Evolutionary conservation across 2,329 filamentous ascomycete genomes (phyloP), one percentile per base, ranked within the genome.

Genomic region (Talaromyces sp.): DNA sequence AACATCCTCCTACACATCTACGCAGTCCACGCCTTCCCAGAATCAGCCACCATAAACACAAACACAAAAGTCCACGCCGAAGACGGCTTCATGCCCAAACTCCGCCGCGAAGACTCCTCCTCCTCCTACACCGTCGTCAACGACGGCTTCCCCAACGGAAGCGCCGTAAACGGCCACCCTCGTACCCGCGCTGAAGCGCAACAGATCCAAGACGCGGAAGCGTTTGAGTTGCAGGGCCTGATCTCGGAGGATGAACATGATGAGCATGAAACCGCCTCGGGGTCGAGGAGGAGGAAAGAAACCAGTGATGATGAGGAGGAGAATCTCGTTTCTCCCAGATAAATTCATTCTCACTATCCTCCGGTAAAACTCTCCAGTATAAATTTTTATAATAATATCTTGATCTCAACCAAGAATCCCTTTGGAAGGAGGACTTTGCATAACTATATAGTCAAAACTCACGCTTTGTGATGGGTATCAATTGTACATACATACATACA

Each of bases 161-260:
- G 83, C 67, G 81, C 82, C 22, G 27, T 73, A 58, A 84, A 83
- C 68, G 82, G 82, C 16, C 82, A 84, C 67, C 75, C 77, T 3
- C 75, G 75, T 61, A 70, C 74, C 1, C 67, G 68, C 31, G 73
- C 76, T 19, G 79, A 75, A 69, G 77, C 69, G 50, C 74, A 82
- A 76, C 86, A 86, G 67, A 82, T 94, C 43, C 84, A 87, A 35
- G 93, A 96, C 73, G 93, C 91, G 0, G 90, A 97, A 74, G 93
- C 97, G 71, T 99, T 97, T 75, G 95, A 98, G 78, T 83, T 99
- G 1, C 92, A 95, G 66, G 94, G 92, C 0, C 79, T 99, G 45
- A 93, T 93, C 75, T 95, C 90, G 65, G 93, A 96, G 52, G 93
- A 96, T 19, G 93, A 97, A 14, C 35, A 58, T 43, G 56, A 58